Evolutionary conservation across 352 stramenopile species (phyloP).

Genomic region (Pythium coloratum): DNA sequence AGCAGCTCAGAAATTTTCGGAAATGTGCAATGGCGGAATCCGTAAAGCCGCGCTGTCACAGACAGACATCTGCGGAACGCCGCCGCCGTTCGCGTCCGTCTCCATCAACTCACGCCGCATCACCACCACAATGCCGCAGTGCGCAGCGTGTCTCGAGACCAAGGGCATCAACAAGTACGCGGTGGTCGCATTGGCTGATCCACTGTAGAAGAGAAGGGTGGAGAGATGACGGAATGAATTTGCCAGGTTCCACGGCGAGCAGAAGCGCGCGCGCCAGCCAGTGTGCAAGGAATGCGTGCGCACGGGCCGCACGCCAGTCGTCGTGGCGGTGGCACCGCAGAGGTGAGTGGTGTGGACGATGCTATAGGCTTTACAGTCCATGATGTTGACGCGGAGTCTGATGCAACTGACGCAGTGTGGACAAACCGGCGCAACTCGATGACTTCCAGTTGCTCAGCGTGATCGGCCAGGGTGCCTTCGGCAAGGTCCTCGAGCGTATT

Average conservation of each 20-base stretch:
- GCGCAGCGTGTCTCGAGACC: conserved; percentile 60
- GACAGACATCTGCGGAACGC: not conserved
- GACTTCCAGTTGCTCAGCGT: conserved; percentile 98
- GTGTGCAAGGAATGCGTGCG: conserved; percentile 81
- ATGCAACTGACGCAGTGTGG: conserved; percentile 16
- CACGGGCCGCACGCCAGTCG: conserved; percentile 26
- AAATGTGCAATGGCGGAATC: not conserved
- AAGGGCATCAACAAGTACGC: conserved; percentile 82
- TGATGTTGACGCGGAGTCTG: conserved; percentile 3
- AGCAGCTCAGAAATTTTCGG: conserved; percentile 1
- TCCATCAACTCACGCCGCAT: not conserved
- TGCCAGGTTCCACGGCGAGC: conserved; percentile 29
- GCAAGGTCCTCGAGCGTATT: conserved; percentile 37
- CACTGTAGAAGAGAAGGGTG: not conserved
- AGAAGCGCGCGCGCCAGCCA: conserved; percentile 34
- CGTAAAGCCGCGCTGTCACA: not conserved
- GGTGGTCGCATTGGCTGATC: not conserved
- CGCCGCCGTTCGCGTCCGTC: not conserved
- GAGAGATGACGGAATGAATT: not conserved
- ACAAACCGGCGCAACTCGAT: conserved; percentile 67
- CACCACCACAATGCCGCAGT: conserved; percentile 61
- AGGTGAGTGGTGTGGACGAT: conserved; percentile 1
- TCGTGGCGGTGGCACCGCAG: conserved; percentile 9
- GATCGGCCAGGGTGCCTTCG: conserved; percentile 89
- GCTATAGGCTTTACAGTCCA: not conserved